These are phyloP conservation scores for Pseudocercospora pini-densiflorae DNA, from an alignment of 2,329 filamentous ascomycete genomes.

Conservation along the genomic window DNA sequence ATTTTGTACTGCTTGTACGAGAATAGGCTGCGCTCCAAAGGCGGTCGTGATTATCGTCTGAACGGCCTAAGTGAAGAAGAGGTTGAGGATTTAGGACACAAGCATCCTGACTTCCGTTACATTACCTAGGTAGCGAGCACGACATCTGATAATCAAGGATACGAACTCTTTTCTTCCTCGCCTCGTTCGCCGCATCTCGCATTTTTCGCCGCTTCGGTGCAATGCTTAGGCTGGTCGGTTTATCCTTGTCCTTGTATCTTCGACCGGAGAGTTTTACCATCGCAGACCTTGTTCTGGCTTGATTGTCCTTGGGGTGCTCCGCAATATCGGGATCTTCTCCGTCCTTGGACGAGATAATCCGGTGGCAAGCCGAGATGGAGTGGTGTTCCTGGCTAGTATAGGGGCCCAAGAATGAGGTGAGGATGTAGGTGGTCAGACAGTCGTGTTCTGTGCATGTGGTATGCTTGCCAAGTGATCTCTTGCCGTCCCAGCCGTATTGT, in stretches of 20 bases:
- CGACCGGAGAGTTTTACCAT: background rate
- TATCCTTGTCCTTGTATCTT: background rate
- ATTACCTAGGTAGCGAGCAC: conserved; percentile 47
- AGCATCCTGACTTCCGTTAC: conserved; percentile 61
- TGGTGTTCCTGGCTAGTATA: too few relatives aligned
- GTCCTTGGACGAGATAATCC: background rate
- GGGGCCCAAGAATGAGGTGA: too few relatives aligned
- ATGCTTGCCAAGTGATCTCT: background rate
- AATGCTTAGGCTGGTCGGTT: background rate
- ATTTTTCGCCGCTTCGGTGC: background rate
- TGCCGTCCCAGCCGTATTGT: background rate
- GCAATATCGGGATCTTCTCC: background rate
- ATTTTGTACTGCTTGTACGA: conserved; percentile 60
- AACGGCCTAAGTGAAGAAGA: conserved; percentile 55
- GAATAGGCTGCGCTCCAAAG: conserved; percentile 54
- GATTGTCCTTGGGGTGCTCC: background rate
- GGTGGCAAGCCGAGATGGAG: too few relatives aligned
- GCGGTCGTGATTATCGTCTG: conserved; percentile 56
- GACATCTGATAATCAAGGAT: background rate
- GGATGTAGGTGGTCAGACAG: background rate
- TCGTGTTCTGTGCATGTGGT: background rate
- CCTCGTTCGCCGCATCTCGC: background rate
- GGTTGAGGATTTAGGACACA: conserved; percentile 55
- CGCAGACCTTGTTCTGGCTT: too few relatives aligned
- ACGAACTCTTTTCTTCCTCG: background rate